Evolutionary conservation across 2,329 filamentous ascomycete genomes (phyloP), one percentile per base, ranked within the genome.

Genomic region (Cladosporium sp.): DNA sequence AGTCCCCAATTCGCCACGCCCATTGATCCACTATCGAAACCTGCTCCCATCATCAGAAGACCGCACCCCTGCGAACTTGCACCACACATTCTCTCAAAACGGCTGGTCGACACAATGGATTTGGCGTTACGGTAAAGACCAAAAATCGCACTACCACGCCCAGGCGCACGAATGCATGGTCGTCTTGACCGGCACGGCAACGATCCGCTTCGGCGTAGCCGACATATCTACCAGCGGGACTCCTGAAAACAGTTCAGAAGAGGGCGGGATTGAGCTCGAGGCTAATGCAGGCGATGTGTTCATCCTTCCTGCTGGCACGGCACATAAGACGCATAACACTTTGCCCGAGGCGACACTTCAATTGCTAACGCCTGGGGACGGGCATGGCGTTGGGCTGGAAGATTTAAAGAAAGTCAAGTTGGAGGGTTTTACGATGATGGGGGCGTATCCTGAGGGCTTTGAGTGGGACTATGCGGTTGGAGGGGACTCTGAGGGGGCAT

Each of bases 121-220:
- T 51, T 80, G 78, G 61, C 78, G 82, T 37, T 86, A 86, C 67
- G 79, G 81, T 1, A 51, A 38, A 28, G 54, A 56, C 36, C 54
- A 56, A 39, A 47, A 6, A 8, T 37, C 54, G 0, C 84, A 86
- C 69, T 86, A 84, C 64, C 84, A 86, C 68, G 80, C 80, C 2
- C 65, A 69, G 8, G 77, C 80, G 0, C 83, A 86, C 64, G 84
- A 86, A 70, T 80, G 77, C 67, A 84, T 85, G 80, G 77, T 74
- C 19, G 82, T 85, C 0, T 73, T 84, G 0, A 79, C 79, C 0
- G 82, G 82, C 2, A 73, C 70, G 0, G 82, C 81, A 0, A 79
- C 72, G 0, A 82, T 85, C 54, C 76, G 81, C 2, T 83, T 84
- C 59, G 82, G 83, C 3, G 80, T 79, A 3, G 81, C 78, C 0